phyloP scores from a whole-genome alignment of 257 asterid genomes.

The Penstemon newberryi region DNA sequence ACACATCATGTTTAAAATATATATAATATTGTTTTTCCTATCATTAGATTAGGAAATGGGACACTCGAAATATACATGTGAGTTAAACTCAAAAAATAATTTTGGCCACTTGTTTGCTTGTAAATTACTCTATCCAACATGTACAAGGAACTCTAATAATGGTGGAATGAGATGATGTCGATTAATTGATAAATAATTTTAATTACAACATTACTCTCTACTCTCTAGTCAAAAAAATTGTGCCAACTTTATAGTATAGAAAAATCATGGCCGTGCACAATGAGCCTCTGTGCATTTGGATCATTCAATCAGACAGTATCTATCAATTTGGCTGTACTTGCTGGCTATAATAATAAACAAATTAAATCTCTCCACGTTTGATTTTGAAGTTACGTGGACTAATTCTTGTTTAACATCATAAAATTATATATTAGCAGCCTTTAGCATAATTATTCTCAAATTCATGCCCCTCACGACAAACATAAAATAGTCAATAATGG shows the following conservation, averaged over 20 bases:
- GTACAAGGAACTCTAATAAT: neutral
- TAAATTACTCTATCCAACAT: too few species aligned
- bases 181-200: too few species aligned
- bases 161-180: neutral
- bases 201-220: too few species aligned
- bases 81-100: too few species aligned
- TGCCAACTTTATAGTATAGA: neutral
- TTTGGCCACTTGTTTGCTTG: too few species aligned
- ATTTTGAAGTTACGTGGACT: neutral
- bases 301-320: neutral
- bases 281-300: neutral
- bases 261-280: slow-evolving; percentile 7
- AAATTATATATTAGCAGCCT: neutral
- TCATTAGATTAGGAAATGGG: too few species aligned
- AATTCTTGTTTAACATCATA: neutral
- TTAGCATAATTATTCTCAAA: slow-evolving; percentile 2
- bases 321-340: slow-evolving; percentile 1
- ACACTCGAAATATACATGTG: too few species aligned
- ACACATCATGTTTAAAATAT: too few species aligned
- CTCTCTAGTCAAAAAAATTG: too few species aligned
- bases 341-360: slow-evolving; percentile 1
- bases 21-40: too few species aligned
- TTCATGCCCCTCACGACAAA: slow-evolving; percentile 4
- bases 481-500: neutral
- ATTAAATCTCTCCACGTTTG: neutral